These are phyloP conservation scores for Lactuca sativa DNA, from an alignment of 129 eudicot species.

Conservation along the genomic window DNA sequence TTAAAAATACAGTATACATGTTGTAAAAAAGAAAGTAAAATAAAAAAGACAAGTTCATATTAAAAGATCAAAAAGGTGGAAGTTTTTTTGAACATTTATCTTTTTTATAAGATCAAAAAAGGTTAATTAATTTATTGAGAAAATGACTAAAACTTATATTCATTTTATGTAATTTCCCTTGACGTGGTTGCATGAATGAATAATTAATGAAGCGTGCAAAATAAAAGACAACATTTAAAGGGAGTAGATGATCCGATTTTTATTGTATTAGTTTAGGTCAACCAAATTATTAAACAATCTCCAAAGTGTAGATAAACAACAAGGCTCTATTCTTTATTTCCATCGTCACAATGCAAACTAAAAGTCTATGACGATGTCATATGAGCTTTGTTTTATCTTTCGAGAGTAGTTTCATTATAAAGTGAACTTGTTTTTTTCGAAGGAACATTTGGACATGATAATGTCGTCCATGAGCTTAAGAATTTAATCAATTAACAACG, in stretches of 20 bases:
- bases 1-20: no score
- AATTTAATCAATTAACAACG: no score
- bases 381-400: no score
- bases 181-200: conserved; percentile 4
- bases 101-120: not conserved
- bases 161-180: not conserved
- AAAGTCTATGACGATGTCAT: not conserved
- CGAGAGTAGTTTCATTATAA: no score
- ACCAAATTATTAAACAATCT: conserved; percentile 19
- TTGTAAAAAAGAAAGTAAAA: no score
- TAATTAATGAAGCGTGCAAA: conserved; percentile 21
- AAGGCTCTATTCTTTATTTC: not conserved
- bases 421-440: no score
- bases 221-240: not conserved
- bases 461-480: no score
- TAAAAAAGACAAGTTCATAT: no score
- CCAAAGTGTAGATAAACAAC: conserved; percentile 20
- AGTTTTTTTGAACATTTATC: not conserved
- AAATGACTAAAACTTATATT: not conserved
- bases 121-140: not conserved
- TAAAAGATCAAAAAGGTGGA: no score
- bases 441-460: no score
- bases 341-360: not conserved
- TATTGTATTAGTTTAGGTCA: conserved; percentile 24
- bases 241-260: conserved; percentile 24